Percentiles rank a stretch among this genome's conserved stretches.
These are phyloP conservation scores for Cucumis hystrix DNA, from an alignment of 306 rosid species.

Conservation along the genomic window DNA sequence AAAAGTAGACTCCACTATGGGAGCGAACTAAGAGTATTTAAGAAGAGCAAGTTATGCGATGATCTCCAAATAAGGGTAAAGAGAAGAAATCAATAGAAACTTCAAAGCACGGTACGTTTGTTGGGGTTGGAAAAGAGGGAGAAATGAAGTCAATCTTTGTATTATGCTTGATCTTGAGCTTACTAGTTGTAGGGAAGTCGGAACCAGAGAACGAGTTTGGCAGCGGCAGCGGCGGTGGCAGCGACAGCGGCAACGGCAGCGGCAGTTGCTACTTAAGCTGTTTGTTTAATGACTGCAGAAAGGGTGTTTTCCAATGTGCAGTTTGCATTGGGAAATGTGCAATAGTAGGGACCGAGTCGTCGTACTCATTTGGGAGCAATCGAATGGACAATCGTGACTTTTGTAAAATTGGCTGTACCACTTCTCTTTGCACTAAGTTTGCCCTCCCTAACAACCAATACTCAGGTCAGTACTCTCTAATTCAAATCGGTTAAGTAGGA, in stretches of 20 bases:
- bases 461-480: too few relatives aligned
- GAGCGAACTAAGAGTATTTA: too few relatives aligned
- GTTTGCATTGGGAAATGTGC: background rate
- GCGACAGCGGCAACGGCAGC: background rate
- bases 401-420: background rate
- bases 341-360: background rate
- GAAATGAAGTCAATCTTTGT: background rate
- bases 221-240: too few relatives aligned
- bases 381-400: background rate
- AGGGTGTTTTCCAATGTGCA: background rate
- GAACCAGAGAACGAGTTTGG: too few relatives aligned
- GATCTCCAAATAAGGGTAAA: too few relatives aligned
- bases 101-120: too few relatives aligned
- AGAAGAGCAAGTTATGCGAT: too few relatives aligned
- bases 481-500: too few relatives aligned
- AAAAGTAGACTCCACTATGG: too few relatives aligned
- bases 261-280: background rate
- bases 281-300: background rate
- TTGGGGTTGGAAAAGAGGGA: too few relatives aligned
- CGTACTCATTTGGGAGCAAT: background rate
- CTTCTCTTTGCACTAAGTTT: slow-evolving; percentile 2
- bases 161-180: background rate
- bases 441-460: too few relatives aligned
- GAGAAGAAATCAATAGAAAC: too few relatives aligned
- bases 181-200: background rate